phyloP scores from a whole-genome alignment of 1,284 basidiomycete species.

The Rhodotorula sp. region DNA sequence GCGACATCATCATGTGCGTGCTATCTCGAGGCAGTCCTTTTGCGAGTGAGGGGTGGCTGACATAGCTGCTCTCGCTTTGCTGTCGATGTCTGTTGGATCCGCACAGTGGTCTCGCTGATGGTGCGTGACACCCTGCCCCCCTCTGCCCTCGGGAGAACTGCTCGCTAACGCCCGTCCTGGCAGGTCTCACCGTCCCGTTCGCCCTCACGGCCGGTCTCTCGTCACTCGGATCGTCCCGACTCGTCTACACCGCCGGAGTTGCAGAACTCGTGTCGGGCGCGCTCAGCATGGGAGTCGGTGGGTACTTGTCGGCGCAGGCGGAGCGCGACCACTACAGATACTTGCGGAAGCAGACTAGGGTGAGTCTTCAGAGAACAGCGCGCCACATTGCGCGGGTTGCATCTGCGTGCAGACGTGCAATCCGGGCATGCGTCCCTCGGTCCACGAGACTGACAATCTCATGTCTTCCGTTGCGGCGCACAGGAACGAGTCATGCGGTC shows the following conservation, averaged over 20 bases:
- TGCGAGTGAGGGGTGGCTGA: too few relatives aligned
- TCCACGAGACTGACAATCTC: not conserved
- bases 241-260: conserved; percentile 43
- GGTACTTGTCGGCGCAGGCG: conserved; percentile 93
- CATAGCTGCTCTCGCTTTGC: too few relatives aligned
- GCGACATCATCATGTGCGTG: conserved; percentile 62
- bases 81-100: too few relatives aligned
- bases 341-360: conserved; percentile 56
- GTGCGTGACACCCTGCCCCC: conserved; percentile 47
- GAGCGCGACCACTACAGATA: conserved; percentile 87
- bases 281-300: conserved; percentile 93
- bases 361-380: not conserved
- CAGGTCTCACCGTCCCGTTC: conserved; percentile 47
- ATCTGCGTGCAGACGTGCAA: not conserved
- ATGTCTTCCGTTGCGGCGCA: too few relatives aligned
- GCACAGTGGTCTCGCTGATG: conserved; percentile 85
- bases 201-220: conserved; percentile 52
- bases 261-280: conserved; percentile 79
- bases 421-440: not conserved
- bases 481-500: conserved; percentile 78
- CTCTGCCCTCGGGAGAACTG: not conserved
- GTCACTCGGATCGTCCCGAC: conserved; percentile 82
- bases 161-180: not conserved
- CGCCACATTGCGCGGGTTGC: not conserved
- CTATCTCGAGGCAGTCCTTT: too few relatives aligned